Percentiles rank a stretch among this genome's conserved stretches.
Conservation (phyloP, 768 basidiomycete species). For the Gloeopeniophorella convolvens region DNA sequence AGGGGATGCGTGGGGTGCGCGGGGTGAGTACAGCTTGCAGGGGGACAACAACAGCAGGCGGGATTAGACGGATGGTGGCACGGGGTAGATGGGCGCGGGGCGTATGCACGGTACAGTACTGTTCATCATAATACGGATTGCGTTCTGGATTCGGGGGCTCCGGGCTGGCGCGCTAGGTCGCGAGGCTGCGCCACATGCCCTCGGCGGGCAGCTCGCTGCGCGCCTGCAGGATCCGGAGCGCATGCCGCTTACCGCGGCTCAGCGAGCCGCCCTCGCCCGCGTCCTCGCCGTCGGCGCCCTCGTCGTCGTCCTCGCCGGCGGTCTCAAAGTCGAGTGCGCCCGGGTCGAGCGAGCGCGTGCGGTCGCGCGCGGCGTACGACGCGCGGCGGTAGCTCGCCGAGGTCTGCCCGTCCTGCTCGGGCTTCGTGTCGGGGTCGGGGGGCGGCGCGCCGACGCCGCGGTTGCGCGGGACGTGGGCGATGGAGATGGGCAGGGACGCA, state of each 20-base stretch:
- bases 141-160: no score
- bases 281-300: constrained; percentile 28
- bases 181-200: constrained; percentile 82
- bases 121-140: no score
- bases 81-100: no score
- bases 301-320: constrained; percentile 46
- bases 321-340: constrained; percentile 57
- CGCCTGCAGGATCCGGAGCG: constrained; percentile 63
- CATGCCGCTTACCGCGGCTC: constrained; percentile 48
- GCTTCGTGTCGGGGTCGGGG: not conserved
- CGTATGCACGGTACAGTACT: no score
- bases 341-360: constrained; percentile 56
- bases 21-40: no score
- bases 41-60: no score
- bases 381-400: constrained; percentile 39
- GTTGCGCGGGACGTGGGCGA: constrained; percentile 33
- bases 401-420: constrained; percentile 27
- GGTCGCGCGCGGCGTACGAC: constrained; percentile 64
- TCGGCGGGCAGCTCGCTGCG: constrained; percentile 60
- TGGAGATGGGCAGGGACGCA: constrained; percentile 58
- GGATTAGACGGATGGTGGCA: no score
- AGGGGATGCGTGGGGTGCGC: no score
- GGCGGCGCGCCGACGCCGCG: not conserved
- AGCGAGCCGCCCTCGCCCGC: constrained; percentile 30
- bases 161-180: constrained; percentile 29